Evolutionary conservation across 2,329 filamentous ascomycete genomes (phyloP).

Genomic region (Aureobasidium sp.): DNA sequence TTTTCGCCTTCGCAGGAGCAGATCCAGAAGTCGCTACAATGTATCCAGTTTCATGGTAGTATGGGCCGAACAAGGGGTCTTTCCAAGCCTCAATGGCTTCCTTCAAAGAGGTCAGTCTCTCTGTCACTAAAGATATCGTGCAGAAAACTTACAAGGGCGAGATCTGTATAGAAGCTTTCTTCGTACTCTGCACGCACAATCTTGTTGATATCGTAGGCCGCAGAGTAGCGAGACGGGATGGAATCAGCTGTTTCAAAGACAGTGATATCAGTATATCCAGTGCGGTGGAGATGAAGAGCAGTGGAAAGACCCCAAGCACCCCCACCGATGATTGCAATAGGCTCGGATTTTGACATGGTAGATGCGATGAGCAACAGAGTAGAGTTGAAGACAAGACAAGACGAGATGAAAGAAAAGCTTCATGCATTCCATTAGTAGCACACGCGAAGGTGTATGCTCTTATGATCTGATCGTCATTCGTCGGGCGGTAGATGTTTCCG

Average conservation of each 20-base stretch:
- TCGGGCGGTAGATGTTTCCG: background rate
- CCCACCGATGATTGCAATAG: conserved; percentile 31
- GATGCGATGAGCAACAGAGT: background rate
- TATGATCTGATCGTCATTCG: background rate
- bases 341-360: background rate
- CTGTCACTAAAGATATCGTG: background rate
- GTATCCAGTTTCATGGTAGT: conserved; percentile 48
- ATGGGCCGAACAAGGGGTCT: conserved; percentile 46
- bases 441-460: background rate
- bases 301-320: conserved; percentile 48
- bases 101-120: conserved; percentile 13
- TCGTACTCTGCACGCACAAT: conserved; percentile 55
- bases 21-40: conserved; percentile 45
- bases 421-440: background rate
- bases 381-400: background rate
- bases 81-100: conserved; percentile 50
- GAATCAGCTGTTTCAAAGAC: conserved; percentile 41
- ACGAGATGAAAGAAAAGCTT: background rate
- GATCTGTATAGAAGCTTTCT: conserved; percentile 49
- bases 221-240: conserved; percentile 47
- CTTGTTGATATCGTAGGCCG: conserved; percentile 56
- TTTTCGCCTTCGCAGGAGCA: conserved; percentile 43
- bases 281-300: conserved; percentile 39
- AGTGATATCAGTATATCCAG: conserved; percentile 42
- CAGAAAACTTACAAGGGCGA: conserved; percentile 40